Conservation (phyloP, 257 asterid species). For the Nicotiana undulata region DNA sequence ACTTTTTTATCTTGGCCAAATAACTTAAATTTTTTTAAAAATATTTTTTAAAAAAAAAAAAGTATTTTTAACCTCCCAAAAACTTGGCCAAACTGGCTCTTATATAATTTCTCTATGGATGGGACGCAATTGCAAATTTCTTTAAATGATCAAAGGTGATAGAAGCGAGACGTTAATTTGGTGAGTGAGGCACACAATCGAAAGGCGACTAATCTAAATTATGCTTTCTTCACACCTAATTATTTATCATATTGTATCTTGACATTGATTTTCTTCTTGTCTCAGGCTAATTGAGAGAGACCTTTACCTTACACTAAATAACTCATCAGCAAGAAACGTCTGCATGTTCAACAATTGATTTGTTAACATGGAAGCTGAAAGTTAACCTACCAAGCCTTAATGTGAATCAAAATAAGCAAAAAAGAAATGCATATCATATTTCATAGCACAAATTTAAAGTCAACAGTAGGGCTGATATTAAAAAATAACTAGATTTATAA, state of each 20-base stretch:
- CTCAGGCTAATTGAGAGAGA: too few species aligned
- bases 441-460: neutral
- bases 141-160: neutral
- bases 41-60: too few species aligned
- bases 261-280: neutral
- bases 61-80: too few species aligned
- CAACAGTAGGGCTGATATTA: too few species aligned
- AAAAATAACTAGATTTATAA: too few species aligned
- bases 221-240: neutral
- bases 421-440: neutral
- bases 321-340: too few species aligned
- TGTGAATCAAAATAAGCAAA: neutral
- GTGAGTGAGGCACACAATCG: neutral
- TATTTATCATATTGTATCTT: neutral
- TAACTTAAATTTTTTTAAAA: too few species aligned
- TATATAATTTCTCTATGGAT: neutral
- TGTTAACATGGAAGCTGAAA: neutral
- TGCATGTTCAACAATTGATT: neutral
- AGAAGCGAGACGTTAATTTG: neutral
- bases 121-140: neutral
- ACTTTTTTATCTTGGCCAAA: too few species aligned
- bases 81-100: too few species aligned
- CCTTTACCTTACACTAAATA: too few species aligned
- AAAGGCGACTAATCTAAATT: neutral
- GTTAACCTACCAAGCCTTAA: neutral